Percentiles rank a stretch among this genome's conserved stretches.
Evolutionary conservation across 768 basidiomycete genomes (phyloP).

Genomic region (Gloeopeniophorella convolvens): DNA sequence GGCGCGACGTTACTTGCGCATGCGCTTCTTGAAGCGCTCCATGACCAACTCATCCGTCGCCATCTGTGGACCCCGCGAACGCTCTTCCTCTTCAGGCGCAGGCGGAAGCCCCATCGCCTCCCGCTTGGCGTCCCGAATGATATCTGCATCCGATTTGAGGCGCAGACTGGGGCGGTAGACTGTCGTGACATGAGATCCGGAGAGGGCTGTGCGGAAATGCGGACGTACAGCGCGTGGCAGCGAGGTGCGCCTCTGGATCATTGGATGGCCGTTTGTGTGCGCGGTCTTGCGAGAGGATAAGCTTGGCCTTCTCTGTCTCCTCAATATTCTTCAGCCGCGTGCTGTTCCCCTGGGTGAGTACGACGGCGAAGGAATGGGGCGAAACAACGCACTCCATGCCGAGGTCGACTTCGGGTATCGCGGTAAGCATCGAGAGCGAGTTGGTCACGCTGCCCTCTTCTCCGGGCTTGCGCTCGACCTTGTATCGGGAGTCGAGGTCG

Average conservation of each 20-base stretch:
- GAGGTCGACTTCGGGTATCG: slow-evolving; percentile 95
- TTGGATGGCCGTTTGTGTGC: slow-evolving; percentile 45
- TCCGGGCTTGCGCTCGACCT: slow-evolving; percentile 39
- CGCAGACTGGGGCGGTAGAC: slow-evolving; percentile 82
- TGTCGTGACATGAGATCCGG: slow-evolving; percentile 28
- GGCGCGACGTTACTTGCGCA: slow-evolving; percentile 53
- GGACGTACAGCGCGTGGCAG: slow-evolving; percentile 76
- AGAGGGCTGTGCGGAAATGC: no score
- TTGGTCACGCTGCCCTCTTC: slow-evolving; percentile 94
- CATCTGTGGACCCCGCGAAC: slow-evolving; percentile 52
- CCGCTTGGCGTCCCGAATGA: slow-evolving; percentile 79
- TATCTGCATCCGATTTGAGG: slow-evolving; percentile 82
- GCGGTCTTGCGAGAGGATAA: slow-evolving; percentile 69
- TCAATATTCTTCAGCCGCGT: slow-evolving; percentile 91
- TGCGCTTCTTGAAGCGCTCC: slow-evolving; percentile 97
- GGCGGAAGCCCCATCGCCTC: slow-evolving; percentile 77
- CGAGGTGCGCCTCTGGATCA: slow-evolving; percentile 76
- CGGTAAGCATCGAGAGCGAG: slow-evolving; percentile 91
- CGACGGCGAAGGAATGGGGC: neutral
- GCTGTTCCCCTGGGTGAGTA: no score
- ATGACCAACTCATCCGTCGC: slow-evolving; percentile 92
- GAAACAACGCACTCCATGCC: slow-evolving; percentile 85
- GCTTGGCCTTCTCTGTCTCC: slow-evolving; percentile 94
- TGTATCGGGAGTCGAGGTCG: slow-evolving; percentile 67
- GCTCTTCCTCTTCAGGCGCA: slow-evolving; percentile 37